These are phyloP conservation scores for Cicer yamashitae DNA, from an alignment of 306 rosid species.

Conservation along the genomic window DNA sequence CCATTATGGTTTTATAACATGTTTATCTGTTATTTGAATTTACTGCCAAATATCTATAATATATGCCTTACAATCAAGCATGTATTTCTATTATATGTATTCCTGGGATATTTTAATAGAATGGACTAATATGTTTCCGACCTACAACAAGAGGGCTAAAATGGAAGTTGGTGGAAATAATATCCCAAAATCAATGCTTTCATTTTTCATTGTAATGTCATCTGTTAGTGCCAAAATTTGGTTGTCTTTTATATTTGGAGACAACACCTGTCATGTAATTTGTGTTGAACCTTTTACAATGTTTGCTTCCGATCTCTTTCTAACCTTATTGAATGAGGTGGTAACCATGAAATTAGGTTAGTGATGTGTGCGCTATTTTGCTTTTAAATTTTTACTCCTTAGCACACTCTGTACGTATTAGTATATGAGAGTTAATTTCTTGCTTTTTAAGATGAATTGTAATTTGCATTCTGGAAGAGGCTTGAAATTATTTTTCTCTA, in stretches of 20 bases:
- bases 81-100: conserved; percentile 16
- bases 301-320: conserved; percentile 24
- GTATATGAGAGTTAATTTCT: neutral
- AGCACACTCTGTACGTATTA: neutral
- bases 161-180: conserved; percentile 33
- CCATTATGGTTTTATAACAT: neutral
- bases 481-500: conserved; percentile 2
- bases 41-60: conserved; percentile 14
- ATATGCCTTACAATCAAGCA: conserved; percentile 16
- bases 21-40: conserved; percentile 9
- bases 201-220: neutral
- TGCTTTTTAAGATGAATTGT: conserved; percentile 15
- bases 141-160: conserved; percentile 27
- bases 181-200: conserved; percentile 25
- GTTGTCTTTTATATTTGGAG: conserved; percentile 2
- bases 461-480: conserved; percentile 34
- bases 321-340: conserved; percentile 1
- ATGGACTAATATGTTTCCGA: conserved; percentile 2
- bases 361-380: conserved; percentile 1
- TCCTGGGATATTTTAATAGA: conserved; percentile 19
- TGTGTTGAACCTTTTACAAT: neutral
- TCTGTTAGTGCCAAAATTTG: conserved; percentile 32
- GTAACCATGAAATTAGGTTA: conserved; percentile 17
- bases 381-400: neutral
- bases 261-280: conserved; percentile 21